Base-by-base conservation (phyloP, 2,329 filamentous ascomycete species). In the Colletotrichum musicola region DNA sequence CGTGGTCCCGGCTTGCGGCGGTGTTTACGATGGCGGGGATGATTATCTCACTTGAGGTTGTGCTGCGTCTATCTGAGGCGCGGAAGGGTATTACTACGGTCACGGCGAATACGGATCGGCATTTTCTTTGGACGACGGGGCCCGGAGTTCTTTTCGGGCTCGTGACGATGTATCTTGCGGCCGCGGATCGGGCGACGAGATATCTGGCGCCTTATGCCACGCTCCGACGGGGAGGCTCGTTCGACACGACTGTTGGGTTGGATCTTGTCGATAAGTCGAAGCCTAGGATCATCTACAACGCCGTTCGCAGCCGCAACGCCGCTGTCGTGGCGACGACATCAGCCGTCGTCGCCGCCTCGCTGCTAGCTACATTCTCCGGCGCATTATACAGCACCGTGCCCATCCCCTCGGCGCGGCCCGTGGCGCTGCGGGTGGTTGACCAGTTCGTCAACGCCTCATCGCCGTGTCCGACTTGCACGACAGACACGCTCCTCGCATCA, bases 111-210 rank as follows among this genome's bases (percentile, higher is more conserved):
- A 73, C 75, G 27, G 73, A 75, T 20, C 61, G 73, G 4, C 78
- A 81, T 56, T 67, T 81, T 22, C 61, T 78, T 2, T 82, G 80
- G 80, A 81, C 79, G 3, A 75, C 74, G 0, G 71, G 74, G 0
- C 78, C 80, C 0, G 75, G 77, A 1, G 20, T 78, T 6, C 61
- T 78, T 2, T 64, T 81, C 1, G 71, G 74, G 0, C 22, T 75
- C 1, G 64, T 81, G 2, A 75, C 76, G 1, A 61, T 76, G 46
- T 79, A 80, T 59, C 74, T 80, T 65, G 71, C 72, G 12, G 64
- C 75, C 0, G 71, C 76, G 0, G 80, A 81, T 55, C 77, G 76
- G 62, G 75, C 73, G 51, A 74, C 76, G 1, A 75, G 80, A 5
- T 68, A 76, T 0, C 72, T 81, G 2, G 75, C 78, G 0, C 80